Base-by-base conservation (phyloP, 169 alveolate species). In the Babesia ovata region DNA sequence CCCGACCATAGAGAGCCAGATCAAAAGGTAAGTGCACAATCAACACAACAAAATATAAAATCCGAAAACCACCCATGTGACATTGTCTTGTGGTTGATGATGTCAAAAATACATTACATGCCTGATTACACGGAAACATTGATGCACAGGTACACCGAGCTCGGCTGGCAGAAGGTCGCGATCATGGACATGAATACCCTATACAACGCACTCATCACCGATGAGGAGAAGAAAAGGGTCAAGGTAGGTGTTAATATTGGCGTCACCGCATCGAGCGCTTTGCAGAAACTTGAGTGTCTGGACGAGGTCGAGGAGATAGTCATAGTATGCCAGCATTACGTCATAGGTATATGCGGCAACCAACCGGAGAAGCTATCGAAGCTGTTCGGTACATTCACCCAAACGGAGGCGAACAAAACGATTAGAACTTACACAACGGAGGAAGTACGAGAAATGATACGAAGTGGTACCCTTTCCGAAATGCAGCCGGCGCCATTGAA, bases 301-400 rank as follows among this genome's bases (percentile, higher is more conserved):
- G 77, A 74, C 45, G 90, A 75, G 62, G 53, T 83, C 9, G 90
- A 83, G 46, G 86, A 73, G 42, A 53, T 72, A 21, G 74, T 33
- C 44, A 36, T 82, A 4, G 67, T 75, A 3, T 74, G 75, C 59
- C n/a, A 63, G 50, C 89, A 75, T 36, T 57, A 52, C 49, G 67
- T 67, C 46, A 21, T 82, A 17, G 77, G 86, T 10, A 11, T 75
- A 6, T 54, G 74, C 21, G 72, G 62, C 54, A 82, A 3, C 42
- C 46, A 82, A 24, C 61, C 74, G 44, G 75, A 78, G 11, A 44
- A 13, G 21, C 4, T 49, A 8, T 4, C 44, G 50, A 29, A 21
- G 50, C 19, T 75, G 0, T 63, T 63, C 52, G 69, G 63, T n/a
- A 26, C 17, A n/a, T 45, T 75, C 42, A 33, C 63, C 0, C 36